A percentile compares a stretch with the other conserved stretches of the same genome.
phyloP scores from a whole-genome alignment of 2,329 filamentous ascomycete genomes.

The Epicoccum nigrum region DNA sequence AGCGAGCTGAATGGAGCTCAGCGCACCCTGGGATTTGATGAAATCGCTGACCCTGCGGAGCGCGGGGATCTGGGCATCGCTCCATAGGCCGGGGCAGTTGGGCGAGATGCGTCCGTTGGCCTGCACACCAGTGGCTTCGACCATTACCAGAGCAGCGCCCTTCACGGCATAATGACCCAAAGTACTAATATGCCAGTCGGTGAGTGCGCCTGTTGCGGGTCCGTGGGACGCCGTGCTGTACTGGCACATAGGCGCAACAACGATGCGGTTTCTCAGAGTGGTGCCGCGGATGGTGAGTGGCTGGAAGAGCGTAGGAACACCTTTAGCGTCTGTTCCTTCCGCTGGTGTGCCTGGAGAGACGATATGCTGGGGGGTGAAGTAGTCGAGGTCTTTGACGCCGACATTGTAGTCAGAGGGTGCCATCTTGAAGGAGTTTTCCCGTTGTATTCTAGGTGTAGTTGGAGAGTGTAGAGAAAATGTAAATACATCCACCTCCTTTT shows the following conservation, averaged over 20 bases:
- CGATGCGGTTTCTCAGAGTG: slow-evolving; percentile 46
- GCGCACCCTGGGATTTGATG: slow-evolving; percentile 42
- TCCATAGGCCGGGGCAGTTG: slow-evolving; percentile 47
- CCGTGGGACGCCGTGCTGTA: slow-evolving; percentile 43
- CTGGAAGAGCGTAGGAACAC: slow-evolving; percentile 42
- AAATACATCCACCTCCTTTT: no score
- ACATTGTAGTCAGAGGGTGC: slow-evolving; percentile 35
- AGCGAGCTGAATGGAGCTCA: slow-evolving; percentile 44
- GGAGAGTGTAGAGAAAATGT: no score
- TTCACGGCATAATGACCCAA: slow-evolving; percentile 50
- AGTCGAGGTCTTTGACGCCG: slow-evolving; percentile 42
- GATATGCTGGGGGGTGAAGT: slow-evolving; percentile 55
- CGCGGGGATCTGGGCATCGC: slow-evolving; percentile 45
- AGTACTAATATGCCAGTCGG: slow-evolving; percentile 48
- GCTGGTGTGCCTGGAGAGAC: slow-evolving; percentile 48
- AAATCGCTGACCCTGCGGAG: slow-evolving; percentile 43
- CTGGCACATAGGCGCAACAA: slow-evolving; percentile 50
- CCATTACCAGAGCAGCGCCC: slow-evolving; percentile 42
- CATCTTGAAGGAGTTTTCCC: slow-evolving; percentile 1
- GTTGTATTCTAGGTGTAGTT: neutral
- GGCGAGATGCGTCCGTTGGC: slow-evolving; percentile 45
- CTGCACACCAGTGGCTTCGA: slow-evolving; percentile 48
- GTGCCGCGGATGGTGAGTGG: slow-evolving; percentile 45
- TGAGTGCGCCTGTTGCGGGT: slow-evolving; percentile 43
- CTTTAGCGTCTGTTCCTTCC: slow-evolving; percentile 14